phyloP scores from a whole-genome alignment of 1,284 basidiomycete genomes.

The Malassezia brasiliensis region DNA sequence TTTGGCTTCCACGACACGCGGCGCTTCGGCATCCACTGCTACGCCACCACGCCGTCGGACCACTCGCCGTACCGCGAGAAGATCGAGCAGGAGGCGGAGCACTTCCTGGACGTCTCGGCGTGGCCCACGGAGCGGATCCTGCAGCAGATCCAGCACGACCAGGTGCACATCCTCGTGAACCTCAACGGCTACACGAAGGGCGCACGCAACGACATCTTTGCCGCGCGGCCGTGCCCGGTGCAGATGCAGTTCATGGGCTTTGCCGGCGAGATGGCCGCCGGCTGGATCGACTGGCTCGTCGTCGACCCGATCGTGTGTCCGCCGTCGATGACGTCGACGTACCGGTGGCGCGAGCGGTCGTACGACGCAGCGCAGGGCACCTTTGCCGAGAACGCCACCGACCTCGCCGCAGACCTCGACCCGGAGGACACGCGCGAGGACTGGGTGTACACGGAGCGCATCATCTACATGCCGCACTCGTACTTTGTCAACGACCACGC shows the following conservation, averaged over 20 bases:
- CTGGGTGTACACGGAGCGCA: slow-evolving; percentile 55
- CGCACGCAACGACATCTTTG: slow-evolving; percentile 59
- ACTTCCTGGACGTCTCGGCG: slow-evolving; percentile 55
- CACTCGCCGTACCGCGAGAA: slow-evolving; percentile 54
- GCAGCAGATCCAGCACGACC: slow-evolving; percentile 53
- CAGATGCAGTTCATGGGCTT: slow-evolving; percentile 55
- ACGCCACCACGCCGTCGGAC: slow-evolving; percentile 57
- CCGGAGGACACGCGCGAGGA: slow-evolving; percentile 53
- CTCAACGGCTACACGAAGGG: slow-evolving; percentile 62
- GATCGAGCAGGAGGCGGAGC: slow-evolving; percentile 53
- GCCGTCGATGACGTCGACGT: slow-evolving; percentile 51
- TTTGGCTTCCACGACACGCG: slow-evolving; percentile 55
- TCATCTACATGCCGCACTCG: slow-evolving; percentile 53
- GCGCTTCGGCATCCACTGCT: slow-evolving; percentile 54
- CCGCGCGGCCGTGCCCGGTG: slow-evolving; percentile 56
- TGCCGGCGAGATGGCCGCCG: slow-evolving; percentile 55
- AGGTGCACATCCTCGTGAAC: slow-evolving; percentile 57
- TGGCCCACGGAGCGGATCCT: slow-evolving; percentile 52
- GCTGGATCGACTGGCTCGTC: slow-evolving; percentile 60
- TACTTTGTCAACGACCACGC: slow-evolving; percentile 60
- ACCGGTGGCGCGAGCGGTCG: slow-evolving; percentile 48
- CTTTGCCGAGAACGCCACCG: slow-evolving; percentile 32
- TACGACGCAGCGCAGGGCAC: not conserved
- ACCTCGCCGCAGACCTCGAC: slow-evolving; percentile 53
- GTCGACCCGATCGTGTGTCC: slow-evolving; percentile 56